Evolutionary conservation across 2,329 filamentous ascomycete genomes (phyloP).

Genomic region (Dactylellina parvicollis): DNA sequence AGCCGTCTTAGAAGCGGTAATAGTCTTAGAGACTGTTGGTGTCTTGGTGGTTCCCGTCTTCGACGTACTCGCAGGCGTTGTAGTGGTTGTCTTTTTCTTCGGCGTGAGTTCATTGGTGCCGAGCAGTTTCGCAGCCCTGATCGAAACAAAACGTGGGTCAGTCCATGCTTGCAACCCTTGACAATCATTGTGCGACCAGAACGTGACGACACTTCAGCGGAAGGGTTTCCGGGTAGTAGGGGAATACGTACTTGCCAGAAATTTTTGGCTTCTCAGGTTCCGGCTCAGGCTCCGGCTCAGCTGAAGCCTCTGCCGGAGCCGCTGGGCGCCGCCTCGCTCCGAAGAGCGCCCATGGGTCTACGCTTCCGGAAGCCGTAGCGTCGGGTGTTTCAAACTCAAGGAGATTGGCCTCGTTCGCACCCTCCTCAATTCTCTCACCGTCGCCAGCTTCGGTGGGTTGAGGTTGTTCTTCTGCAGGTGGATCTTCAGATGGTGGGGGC

Average conservation of each 20-base stretch:
- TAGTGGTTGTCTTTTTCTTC: slow-evolving; percentile 16
- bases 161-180: not conserved
- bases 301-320: slow-evolving; percentile 22
- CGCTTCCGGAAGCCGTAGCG: slow-evolving; percentile 51
- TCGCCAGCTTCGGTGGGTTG: slow-evolving; percentile 2
- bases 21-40: not conserved
- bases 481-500: slow-evolving; percentile 22
- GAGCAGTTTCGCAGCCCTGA: slow-evolving; percentile 49
- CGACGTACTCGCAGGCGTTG: slow-evolving; percentile 10
- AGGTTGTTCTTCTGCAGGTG: slow-evolving; percentile 10
- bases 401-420: slow-evolving; percentile 35
- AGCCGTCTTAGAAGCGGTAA: not conserved
- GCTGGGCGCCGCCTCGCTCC: slow-evolving; percentile 50
- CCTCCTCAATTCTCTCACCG: slow-evolving; percentile 3
- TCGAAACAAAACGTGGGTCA: slow-evolving; percentile 18
- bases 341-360: slow-evolving; percentile 54
- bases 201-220: not conserved
- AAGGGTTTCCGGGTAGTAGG: not conserved
- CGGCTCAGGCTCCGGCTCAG: slow-evolving; percentile 12
- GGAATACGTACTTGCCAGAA: slow-evolving; percentile 42
- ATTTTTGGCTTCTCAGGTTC: slow-evolving; percentile 30
- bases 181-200: slow-evolving; percentile 18
- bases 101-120: slow-evolving; percentile 33
- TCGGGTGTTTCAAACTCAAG: slow-evolving; percentile 49
- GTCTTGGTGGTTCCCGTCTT: not conserved